Base-by-base conservation (phyloP, 202 grass and related monocot species). In the Zizania palustris region DNA sequence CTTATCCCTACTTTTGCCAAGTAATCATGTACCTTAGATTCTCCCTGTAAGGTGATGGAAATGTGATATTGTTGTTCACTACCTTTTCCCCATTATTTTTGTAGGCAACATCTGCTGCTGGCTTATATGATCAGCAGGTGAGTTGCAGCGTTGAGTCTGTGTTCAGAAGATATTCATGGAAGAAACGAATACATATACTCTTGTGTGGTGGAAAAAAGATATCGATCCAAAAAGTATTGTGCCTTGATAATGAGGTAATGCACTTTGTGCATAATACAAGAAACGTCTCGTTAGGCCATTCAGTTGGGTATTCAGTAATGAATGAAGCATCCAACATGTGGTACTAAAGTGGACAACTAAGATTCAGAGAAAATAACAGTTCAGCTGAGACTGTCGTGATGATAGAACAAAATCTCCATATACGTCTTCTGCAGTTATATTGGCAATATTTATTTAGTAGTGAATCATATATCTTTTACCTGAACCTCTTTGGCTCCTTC, bases 121-220 rank as follows among this genome's bases (percentile, higher is more conserved):
- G 86, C 70, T 71, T 97, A 38, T 86, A 88, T 81, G 80, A 93
- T 86, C 76, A 86, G 53, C 73, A 88, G 76, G 78, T 84, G 69
- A 82, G 57, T 45, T 9, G 40, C 80, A 89, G 63, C 20, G 45
- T 97, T 62, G 84, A 97, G 69, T 78, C 65, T 42, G 60, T 80
- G 49, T 86, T 93, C 60, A 72, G 82, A 57, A 86, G 42, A 92
- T 86, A 91, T 84, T 80, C 74, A 10, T 97, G 94, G 94, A 97
- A 97, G 84, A 79, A 89, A 64, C 84, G 51, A 80, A 81, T 88
- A 49, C 84, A 80, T 49, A 88, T 83, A 62, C 87, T 97, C 53
- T 80, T 90, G 75, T 81, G n/a, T 55, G 73, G 73, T 80, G 82
- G 69, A 45, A 69, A 66, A 80, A 90, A 97, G 65, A 64, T 73